Percentiles rank a stretch among this genome's conserved stretches.
Evolutionary conservation across 352 stramenopile species (phyloP).

Genomic region (Phytophthora nicotianae): DNA sequence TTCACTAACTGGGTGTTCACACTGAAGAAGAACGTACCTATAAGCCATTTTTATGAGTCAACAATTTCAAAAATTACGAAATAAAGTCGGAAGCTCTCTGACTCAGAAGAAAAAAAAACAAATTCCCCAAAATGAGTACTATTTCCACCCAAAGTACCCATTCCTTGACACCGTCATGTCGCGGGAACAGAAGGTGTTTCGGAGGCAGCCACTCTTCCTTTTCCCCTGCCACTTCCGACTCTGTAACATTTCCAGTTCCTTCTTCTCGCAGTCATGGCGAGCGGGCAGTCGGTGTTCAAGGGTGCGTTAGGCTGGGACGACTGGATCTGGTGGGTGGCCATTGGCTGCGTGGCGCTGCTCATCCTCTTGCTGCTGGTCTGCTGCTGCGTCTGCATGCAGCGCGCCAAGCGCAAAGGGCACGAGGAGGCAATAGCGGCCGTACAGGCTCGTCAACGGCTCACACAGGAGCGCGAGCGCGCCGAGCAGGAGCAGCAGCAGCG

Average conservation of each 20-base stretch:
- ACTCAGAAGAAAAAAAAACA: no score
- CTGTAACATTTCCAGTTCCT: not conserved
- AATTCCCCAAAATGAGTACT: no score
- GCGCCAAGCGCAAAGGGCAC: slow-evolving; percentile 79
- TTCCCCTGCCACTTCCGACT: not conserved
- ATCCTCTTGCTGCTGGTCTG: slow-evolving; percentile 72
- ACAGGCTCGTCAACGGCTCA: slow-evolving; percentile 57
- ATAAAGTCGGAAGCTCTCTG: no score
- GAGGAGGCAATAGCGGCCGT: slow-evolving; percentile 66
- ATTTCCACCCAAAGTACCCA: not conserved
- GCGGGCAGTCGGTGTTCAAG: slow-evolving; percentile 66
- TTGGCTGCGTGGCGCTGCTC: slow-evolving; percentile 66
- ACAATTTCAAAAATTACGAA: no score
- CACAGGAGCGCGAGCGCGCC: slow-evolving; percentile 40
- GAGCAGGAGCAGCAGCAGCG: slow-evolving; percentile 48
- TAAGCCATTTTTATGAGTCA: no score
- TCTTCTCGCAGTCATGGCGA: slow-evolving; percentile 30
- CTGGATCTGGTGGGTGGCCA: slow-evolving; percentile 79
- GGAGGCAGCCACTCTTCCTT: not conserved
- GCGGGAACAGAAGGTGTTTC: not conserved
- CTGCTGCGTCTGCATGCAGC: slow-evolving; percentile 80
- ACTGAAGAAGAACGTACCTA: no score
- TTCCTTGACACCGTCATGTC: not conserved
- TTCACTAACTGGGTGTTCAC: no score
- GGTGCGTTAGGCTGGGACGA: slow-evolving; percentile 76